Evolutionary conservation across 768 basidiomycete genomes (phyloP), one percentile per base, ranked within the genome.

Genomic region (Boletus reticulatus): DNA sequence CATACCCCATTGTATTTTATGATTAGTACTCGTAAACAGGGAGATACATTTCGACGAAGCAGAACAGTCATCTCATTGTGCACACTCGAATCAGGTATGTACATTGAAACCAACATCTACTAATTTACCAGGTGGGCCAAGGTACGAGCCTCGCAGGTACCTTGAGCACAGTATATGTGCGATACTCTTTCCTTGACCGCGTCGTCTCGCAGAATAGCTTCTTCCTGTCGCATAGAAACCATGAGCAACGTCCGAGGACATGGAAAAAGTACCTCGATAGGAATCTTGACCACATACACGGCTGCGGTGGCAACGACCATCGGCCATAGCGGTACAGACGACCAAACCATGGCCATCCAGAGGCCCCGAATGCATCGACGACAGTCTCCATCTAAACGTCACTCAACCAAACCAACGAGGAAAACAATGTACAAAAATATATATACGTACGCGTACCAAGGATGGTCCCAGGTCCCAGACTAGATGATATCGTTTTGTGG

Each of bases 71-170:
- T 29, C 29, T 2, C 29, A 29, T 29, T 29, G 29, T 29, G 8
- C 8, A 29, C 29, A 29, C 27, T 29, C 27, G 27, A 29, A 9
- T 29, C 29, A 29, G 8, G 27, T 27, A 29, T 29, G 29, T 29
- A 29, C 29, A 29, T 29, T 27, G 27, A 42, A 17, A 37, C 31
- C 9, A 7, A 47, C n/a, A n/a, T n/a, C 3, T 11, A 4, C 46
- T 27, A 2, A 17, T 37, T 48, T 32, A 62, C 43, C 50, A 63
- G 20, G 60, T 17, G 32, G n/a, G n/a, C n/a, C 14, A 27, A 12
- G 61, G 61, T 29, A 63, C 19, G 29, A 63, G 34, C 39, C n/a
- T 54, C 4, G 47, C 43, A 31, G 57, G 61, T 7, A 62, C 62
- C 16, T 46, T 62, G 17, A 24, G n/a, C 57, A 52, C n/a, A n/a